Conservation (phyloP, 2,329 filamentous ascomycete genomes). For the Stachybotrys chartarum region DNA sequence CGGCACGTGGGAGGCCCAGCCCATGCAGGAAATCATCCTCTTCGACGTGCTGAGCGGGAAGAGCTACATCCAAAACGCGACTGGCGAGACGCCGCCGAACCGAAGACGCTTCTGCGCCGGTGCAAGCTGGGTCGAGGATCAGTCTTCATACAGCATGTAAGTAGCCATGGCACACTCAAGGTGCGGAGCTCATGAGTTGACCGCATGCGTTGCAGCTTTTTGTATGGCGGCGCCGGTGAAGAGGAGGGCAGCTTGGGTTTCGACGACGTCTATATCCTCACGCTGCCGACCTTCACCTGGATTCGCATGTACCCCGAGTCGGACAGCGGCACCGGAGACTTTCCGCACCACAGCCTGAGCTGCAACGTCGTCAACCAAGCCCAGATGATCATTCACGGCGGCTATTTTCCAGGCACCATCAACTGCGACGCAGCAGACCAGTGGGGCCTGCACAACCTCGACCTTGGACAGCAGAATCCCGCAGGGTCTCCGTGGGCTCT, state of each 20-base stretch:
- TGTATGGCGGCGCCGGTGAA: conserved; percentile 52
- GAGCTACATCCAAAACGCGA: conserved; percentile 52
- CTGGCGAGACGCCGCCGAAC: conserved; percentile 41
- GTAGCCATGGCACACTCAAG: conserved; percentile 11
- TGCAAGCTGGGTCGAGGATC: conserved; percentile 49
- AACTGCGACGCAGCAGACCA: conserved; percentile 43
- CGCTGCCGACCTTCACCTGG: conserved; percentile 56
- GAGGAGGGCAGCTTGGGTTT: conserved; percentile 38
- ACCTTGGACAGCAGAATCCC: conserved; percentile 42
- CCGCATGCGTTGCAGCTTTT: conserved; percentile 34
- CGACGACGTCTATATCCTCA: conserved; percentile 55
- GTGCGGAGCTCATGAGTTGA: no score
- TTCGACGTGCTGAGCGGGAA: conserved; percentile 52
- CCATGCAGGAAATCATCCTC: conserved; percentile 45
- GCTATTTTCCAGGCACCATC: conserved; percentile 42
- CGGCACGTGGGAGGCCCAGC: conserved; percentile 35
- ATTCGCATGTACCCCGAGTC: conserved; percentile 43
- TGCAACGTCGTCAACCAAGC: conserved; percentile 47
- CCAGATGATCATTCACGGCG: conserved; percentile 58
- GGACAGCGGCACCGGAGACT: conserved; percentile 26
- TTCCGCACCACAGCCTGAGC: conserved; percentile 45
- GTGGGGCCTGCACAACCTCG: conserved; percentile 51
- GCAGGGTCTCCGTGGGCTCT: conserved; percentile 41
- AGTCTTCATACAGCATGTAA: conserved; percentile 58
- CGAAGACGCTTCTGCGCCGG: conserved; percentile 55